phyloP scores from a whole-genome alignment of 2,329 filamentous ascomycete species.

The Aspergillus fijiensis region DNA sequence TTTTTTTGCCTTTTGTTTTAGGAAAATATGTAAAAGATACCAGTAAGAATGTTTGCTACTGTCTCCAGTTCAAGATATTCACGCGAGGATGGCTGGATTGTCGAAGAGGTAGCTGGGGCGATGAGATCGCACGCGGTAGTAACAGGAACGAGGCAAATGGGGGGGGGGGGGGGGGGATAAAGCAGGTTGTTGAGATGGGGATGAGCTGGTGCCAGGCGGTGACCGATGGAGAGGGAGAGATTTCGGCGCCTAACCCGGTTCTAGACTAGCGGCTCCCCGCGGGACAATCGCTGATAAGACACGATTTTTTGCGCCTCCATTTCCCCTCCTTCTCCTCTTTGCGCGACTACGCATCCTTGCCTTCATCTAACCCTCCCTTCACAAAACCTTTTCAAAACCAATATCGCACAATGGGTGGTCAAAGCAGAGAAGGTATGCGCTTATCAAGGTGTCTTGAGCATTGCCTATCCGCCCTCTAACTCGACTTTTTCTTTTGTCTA shows the following conservation, averaged over 20 bases:
- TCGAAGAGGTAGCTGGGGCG: background rate
- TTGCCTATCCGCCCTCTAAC: background rate
- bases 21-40: no score
- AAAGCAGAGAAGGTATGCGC: slow-evolving; percentile 62
- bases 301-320: slow-evolving; percentile 9
- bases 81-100: background rate
- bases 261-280: slow-evolving; percentile 19
- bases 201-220: slow-evolving; percentile 14
- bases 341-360: slow-evolving; percentile 20
- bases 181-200: background rate
- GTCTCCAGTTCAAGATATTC: background rate
- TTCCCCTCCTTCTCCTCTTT: slow-evolving; percentile 11
- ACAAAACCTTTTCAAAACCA: slow-evolving; percentile 9
- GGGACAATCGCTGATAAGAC: slow-evolving; percentile 24
- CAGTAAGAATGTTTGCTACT: background rate
- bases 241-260: slow-evolving; percentile 22
- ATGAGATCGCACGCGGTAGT: slow-evolving; percentile 5
- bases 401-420: slow-evolving; percentile 61
- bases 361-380: slow-evolving; percentile 4
- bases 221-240: slow-evolving; percentile 12
- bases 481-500: slow-evolving; percentile 37
- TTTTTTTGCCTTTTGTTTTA: no score
- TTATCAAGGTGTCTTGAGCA: background rate
- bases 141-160: slow-evolving; percentile 8
- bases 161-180: slow-evolving; percentile 6